Evolutionary conservation across 1,284 basidiomycete species (phyloP), one percentile per base, ranked within the genome.

Genomic region (Tranzscheliella williamsii): DNA sequence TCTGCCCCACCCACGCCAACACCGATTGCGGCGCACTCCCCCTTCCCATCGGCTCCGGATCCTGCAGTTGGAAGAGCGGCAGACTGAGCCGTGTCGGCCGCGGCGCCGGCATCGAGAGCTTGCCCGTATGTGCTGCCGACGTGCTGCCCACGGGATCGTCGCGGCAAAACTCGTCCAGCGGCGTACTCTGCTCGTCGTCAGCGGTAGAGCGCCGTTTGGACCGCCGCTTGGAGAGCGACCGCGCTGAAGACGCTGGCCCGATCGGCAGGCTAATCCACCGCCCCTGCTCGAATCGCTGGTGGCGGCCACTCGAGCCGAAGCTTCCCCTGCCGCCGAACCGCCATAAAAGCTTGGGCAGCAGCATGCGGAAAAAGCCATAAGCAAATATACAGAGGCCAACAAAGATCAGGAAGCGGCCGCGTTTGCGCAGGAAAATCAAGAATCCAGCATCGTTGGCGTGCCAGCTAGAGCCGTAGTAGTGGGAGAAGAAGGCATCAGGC

Each of bases 381-480:
- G 36, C 20, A 1, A 67, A 61, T 20, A 70, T 48, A 33, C 46
- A 52, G 16, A 57, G 50, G 6, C 67, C 67, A 16, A 68, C 20
- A 26, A 64, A 50, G 49, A 76, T 67, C 23, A 76, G 46, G 7
- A 66, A 22, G 13, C 61, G 42, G n/a, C 74, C 74, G 40, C 73
- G 51, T 27, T 70, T 70, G 22, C 74, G 50, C 36, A 76, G 39
- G 24, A 76, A 72, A 47, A 78, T 72, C 26, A 79, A 54, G 42
- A 78, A 75, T 11, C 69, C 76, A 1, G 78, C 78, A 44, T 79
- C 78, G 39, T 72, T 70, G 0, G 72, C 76, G 45, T 80, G 79
- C 94, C 94, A 98, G 70, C 89, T 92, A 69, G 90, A 93, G 23
- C 93, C 94, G 73, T 98, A 97, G 80, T 87, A 93, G 79, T 98